phyloP scores from a whole-genome alignment of 352 stramenopile genomes.

The Phytopythium litorale region DNA sequence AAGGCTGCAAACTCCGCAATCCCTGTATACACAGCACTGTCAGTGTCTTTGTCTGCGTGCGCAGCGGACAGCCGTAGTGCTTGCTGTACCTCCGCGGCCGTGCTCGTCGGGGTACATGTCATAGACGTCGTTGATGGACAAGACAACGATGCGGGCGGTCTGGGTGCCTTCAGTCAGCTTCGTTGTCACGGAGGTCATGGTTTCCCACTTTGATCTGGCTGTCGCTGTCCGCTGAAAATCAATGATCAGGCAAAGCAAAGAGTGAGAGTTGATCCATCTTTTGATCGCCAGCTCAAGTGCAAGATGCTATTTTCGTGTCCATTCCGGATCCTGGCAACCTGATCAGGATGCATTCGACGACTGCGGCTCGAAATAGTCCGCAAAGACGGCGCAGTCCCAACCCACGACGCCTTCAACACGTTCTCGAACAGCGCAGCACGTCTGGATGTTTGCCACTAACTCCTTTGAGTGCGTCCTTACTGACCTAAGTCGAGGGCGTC shows the following conservation, averaged over 20 bases:
- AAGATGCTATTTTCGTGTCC: not conserved
- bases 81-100: constrained; percentile 29
- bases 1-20: constrained; percentile 67
- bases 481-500: not conserved
- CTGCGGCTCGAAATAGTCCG: not conserved
- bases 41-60: not conserved
- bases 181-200: not conserved
- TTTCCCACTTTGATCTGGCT: not conserved
- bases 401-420: not conserved
- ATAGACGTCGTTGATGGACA: constrained; percentile 77
- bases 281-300: not conserved
- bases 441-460: not conserved
- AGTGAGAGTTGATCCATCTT: not conserved
- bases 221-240: not conserved
- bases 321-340: not conserved
- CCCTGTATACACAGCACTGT: constrained; percentile 1
- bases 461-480: not conserved
- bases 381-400: not conserved
- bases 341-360: not conserved
- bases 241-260: not conserved
- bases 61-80: not conserved
- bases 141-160: constrained; percentile 27
- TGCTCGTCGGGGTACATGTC: constrained; percentile 64
- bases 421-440: not conserved
- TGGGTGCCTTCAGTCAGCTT: not conserved